These are phyloP conservation scores for Hypholoma fasciculare DNA, from an alignment of 768 basidiomycete species.

Conservation along the genomic window DNA sequence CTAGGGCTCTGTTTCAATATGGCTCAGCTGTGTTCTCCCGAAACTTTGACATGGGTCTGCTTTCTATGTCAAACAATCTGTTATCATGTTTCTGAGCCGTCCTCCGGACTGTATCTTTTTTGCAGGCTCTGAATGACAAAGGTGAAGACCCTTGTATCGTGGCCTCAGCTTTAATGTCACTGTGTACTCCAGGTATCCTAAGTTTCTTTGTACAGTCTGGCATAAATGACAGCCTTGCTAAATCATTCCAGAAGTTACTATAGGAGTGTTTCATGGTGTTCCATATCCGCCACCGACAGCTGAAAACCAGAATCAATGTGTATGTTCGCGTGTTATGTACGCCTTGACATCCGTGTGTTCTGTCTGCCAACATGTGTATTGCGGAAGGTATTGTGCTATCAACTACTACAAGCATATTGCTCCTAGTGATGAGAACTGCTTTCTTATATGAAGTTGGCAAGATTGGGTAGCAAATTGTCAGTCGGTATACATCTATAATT, in stretches of 20 bases:
- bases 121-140: slow-evolving; percentile 11
- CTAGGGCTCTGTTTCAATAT: not conserved
- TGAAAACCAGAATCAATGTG: slow-evolving; percentile 25
- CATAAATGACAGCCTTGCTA: not conserved
- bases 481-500: not conserved
- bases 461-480: not conserved
- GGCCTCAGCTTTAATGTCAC: slow-evolving; percentile 6
- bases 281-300: not conserved
- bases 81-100: not conserved
- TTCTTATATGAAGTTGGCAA: slow-evolving; percentile 4
- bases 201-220: not conserved
- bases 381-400: slow-evolving; percentile 5
- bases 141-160: slow-evolving; percentile 15
- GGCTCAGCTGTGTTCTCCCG: not conserved
- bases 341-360: slow-evolving; percentile 33
- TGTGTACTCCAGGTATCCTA: slow-evolving; percentile 7
- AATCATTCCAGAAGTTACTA: not conserved
- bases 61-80: not conserved
- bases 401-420: not conserved
- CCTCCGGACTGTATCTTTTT: no score
- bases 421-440: not conserved
- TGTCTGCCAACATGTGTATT: slow-evolving; percentile 23
- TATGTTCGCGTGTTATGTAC: slow-evolving; percentile 33
- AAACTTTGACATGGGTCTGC: not conserved
- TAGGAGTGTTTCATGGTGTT: not conserved